phyloP scores from a whole-genome alignment of 2,329 filamentous ascomycete genomes.

The Exophiala phaeomuriformis region DNA sequence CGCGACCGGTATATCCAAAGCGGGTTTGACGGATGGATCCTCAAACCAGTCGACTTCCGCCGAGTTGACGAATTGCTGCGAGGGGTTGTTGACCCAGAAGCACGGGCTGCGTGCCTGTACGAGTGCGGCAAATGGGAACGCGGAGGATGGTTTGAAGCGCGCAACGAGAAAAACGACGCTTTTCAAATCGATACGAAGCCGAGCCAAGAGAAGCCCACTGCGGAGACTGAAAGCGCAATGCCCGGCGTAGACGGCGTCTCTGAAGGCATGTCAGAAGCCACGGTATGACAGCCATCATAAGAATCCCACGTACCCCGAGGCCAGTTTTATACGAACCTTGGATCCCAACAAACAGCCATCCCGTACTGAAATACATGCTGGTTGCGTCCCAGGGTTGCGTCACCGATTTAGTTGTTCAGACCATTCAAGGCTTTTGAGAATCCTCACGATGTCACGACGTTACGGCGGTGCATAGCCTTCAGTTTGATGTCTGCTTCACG shows the following conservation, averaged over 20 bases:
- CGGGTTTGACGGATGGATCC: constrained; percentile 85
- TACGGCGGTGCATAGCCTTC: not conserved
- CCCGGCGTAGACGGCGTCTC: not conserved
- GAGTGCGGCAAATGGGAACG: constrained; percentile 66
- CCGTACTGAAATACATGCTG: too few species aligned
- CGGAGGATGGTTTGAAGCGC: constrained; percentile 72
- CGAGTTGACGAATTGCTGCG: constrained; percentile 61
- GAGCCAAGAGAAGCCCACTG: constrained; percentile 18
- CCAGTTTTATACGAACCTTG: too few species aligned
- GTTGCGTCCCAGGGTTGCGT: too few species aligned
- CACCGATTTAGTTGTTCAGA: too few species aligned
- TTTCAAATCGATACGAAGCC: constrained; percentile 26
- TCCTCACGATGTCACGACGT: not conserved
- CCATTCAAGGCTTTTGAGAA: not conserved
- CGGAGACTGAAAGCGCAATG: not conserved
- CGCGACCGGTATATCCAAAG: constrained; percentile 62
- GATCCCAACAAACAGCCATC: too few species aligned
- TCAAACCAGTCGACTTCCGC: constrained; percentile 80
- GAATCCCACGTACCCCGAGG: not conserved
- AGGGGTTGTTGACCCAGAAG: constrained; percentile 58
- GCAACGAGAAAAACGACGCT: constrained; percentile 24
- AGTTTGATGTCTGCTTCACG: not conserved
- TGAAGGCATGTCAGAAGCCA: not conserved
- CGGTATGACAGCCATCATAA: not conserved
- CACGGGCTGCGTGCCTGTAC: constrained; percentile 60